These are phyloP conservation scores for Gentiana macrophylla DNA, from an alignment of 257 asterid genomes.

Conservation along the genomic window DNA sequence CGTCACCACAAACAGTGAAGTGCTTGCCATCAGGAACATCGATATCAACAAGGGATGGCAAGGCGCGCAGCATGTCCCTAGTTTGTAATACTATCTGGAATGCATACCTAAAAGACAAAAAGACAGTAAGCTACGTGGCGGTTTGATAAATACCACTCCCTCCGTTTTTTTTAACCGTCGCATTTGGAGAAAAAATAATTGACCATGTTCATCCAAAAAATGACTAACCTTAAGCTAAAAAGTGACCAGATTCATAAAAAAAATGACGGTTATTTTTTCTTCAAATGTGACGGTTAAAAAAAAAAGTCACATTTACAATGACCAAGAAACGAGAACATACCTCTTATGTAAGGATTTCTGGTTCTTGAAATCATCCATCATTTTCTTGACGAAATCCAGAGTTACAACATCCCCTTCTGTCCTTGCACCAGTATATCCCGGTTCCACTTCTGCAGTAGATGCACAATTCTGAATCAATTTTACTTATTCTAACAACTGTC, in stretches of 20 bases:
- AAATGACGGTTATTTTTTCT: too few relatives aligned
- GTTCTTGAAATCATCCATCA: conserved; percentile 93
- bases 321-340: conserved; percentile 27
- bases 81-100: conserved; percentile 82
- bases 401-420: conserved; percentile 86
- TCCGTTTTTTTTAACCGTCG: too few relatives aligned
- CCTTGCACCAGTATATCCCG: conserved; percentile 88
- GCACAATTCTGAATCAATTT: conserved; percentile 19
- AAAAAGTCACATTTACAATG: background rate
- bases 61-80: conserved; percentile 62
- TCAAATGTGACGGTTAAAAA: too few relatives aligned
- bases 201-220: too few relatives aligned
- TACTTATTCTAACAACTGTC: background rate
- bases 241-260: too few relatives aligned
- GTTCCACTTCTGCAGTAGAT: conserved; percentile 67
- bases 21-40: conserved; percentile 74
- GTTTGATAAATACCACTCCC: too few relatives aligned
- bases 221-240: too few relatives aligned
- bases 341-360: conserved; percentile 77
- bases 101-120: conserved; percentile 52
- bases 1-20: conserved; percentile 98
- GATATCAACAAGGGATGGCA: conserved; percentile 96
- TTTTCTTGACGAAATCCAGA: conserved; percentile 80
- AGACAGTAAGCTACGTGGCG: background rate
- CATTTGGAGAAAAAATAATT: too few relatives aligned